phyloP scores from a whole-genome alignment of 2,329 filamentous ascomycete species.

The Apiospora phragmitis region DNA sequence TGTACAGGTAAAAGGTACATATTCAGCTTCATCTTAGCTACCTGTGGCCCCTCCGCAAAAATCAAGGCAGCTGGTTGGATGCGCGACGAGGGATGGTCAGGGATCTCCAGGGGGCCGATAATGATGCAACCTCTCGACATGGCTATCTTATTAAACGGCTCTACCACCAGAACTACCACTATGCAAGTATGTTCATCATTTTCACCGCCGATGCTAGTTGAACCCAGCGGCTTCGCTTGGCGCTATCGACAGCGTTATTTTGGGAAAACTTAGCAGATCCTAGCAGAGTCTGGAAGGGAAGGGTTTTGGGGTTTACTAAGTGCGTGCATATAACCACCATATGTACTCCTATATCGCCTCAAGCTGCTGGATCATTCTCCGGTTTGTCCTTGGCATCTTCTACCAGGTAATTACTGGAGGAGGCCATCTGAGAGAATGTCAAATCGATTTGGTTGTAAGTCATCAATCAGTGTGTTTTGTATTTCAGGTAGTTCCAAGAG shows the following conservation, averaged over 20 bases:
- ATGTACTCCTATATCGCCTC: not conserved
- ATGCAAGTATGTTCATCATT: not conserved
- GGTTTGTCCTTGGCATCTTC: not conserved
- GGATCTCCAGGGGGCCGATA: conserved; percentile 7
- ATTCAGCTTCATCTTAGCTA: not conserved
- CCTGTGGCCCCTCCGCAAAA: not conserved
- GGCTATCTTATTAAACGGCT: conserved; percentile 1
- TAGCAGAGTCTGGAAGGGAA: not conserved
- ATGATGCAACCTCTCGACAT: not conserved
- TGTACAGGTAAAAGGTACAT: not conserved
- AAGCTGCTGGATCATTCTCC: not conserved
- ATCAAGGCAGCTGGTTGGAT: conserved; percentile 6
- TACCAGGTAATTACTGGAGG: not conserved
- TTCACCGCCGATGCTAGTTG: conserved; percentile 1
- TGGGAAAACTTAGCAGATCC: not conserved
- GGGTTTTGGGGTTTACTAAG: not conserved
- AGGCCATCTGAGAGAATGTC: not conserved
- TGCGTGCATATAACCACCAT: not conserved
- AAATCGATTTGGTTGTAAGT: not conserved
- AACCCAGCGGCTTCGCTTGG: not conserved
- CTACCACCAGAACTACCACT: no score
- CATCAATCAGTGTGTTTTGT: not conserved
- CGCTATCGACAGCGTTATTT: conserved; percentile 3
- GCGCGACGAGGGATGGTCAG: not conserved
- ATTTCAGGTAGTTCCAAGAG: not conserved